Conservation (phyloP, 345 rosid species). For the Bruguiera sexangula region DNA sequence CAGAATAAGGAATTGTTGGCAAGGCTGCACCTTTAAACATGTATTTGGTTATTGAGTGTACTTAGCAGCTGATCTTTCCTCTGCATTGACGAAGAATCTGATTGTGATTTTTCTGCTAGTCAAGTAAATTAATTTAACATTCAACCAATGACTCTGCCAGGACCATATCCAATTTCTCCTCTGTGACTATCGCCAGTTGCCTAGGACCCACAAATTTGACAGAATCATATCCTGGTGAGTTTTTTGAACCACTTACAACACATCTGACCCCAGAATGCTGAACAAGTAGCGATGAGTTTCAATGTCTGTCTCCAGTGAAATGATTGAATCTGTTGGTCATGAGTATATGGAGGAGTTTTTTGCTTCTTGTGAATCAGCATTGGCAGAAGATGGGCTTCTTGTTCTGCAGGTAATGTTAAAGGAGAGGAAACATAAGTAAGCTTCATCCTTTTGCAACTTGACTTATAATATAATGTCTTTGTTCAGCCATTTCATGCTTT, state of each 20-base stretch:
- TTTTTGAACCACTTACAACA: not conserved
- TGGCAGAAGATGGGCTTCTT: constrained; percentile 70
- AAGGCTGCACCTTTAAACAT: too few relatives aligned
- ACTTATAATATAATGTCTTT: not conserved
- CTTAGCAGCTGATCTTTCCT: not conserved
- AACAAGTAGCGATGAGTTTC: constrained; percentile 1
- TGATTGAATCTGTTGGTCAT: constrained; percentile 92
- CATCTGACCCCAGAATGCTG: not conserved
- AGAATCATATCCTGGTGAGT: constrained; percentile 82
- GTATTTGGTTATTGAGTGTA: not conserved
- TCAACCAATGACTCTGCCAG: constrained; percentile 25
- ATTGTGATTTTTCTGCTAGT: not conserved
- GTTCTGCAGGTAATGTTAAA: constrained; percentile 65
- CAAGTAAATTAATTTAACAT: not conserved
- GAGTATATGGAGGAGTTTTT: constrained; percentile 88
- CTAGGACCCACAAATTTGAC: constrained; percentile 52
- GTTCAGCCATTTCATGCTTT: not conserved
- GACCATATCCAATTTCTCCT: constrained; percentile 60
- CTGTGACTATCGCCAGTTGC: constrained; percentile 74
- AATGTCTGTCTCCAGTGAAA: constrained; percentile 55
- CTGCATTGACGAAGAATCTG: not conserved
- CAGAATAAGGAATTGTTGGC: too few relatives aligned
- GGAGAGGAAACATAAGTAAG: not conserved
- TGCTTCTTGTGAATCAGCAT: constrained; percentile 61
- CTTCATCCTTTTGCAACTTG: not conserved